Evolutionary conservation across 2,329 filamentous ascomycete genomes (phyloP).

Genomic region (Tolypocladium sp.): DNA sequence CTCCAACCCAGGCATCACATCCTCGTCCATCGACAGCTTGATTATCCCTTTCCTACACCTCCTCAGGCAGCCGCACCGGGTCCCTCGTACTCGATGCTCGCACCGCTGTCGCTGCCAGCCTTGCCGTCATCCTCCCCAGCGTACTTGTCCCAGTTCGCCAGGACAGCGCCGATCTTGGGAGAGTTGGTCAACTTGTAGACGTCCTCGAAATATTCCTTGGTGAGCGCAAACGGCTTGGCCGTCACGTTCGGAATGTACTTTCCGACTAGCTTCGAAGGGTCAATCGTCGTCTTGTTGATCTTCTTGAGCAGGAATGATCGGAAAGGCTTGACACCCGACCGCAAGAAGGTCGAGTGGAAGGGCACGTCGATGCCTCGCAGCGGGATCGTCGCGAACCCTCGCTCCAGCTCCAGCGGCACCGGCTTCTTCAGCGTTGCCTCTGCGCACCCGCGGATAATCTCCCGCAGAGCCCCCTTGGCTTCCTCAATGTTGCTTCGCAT

Average conservation of each 20-base stretch:
- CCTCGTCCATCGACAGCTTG: neutral
- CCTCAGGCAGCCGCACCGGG: slow-evolving; percentile 29
- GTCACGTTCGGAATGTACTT: slow-evolving; percentile 99
- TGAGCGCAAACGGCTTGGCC: slow-evolving; percentile 87
- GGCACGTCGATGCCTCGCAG: slow-evolving; percentile 96
- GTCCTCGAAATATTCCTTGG: slow-evolving; percentile 98
- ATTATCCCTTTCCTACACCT: neutral
- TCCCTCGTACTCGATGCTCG: slow-evolving; percentile 32
- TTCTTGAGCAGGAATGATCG: slow-evolving; percentile 97
- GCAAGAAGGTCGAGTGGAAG: slow-evolving; percentile 97
- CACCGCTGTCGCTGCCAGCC: slow-evolving; percentile 27
- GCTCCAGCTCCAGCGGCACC: slow-evolving; percentile 77
- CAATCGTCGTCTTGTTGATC: slow-evolving; percentile 98
- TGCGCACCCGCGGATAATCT: slow-evolving; percentile 85
- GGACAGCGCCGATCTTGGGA: slow-evolving; percentile 64
- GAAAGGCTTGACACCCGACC: slow-evolving; percentile 98
- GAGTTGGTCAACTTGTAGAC: slow-evolving; percentile 90
- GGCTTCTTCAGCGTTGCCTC: slow-evolving; percentile 85
- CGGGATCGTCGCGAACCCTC: slow-evolving; percentile 94
- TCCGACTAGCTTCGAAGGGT: slow-evolving; percentile 90
- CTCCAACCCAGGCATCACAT: neutral
- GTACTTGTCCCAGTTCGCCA: slow-evolving; percentile 82
- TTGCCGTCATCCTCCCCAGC: slow-evolving; percentile 37
- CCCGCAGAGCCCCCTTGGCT: slow-evolving; percentile 78
- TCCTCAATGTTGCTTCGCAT: slow-evolving; percentile 86